Evolutionary conservation across 805 yeast genomes (phyloP), one percentile per base, ranked within the genome.

Genomic region (Zygosaccharomyces rouxii): DNA sequence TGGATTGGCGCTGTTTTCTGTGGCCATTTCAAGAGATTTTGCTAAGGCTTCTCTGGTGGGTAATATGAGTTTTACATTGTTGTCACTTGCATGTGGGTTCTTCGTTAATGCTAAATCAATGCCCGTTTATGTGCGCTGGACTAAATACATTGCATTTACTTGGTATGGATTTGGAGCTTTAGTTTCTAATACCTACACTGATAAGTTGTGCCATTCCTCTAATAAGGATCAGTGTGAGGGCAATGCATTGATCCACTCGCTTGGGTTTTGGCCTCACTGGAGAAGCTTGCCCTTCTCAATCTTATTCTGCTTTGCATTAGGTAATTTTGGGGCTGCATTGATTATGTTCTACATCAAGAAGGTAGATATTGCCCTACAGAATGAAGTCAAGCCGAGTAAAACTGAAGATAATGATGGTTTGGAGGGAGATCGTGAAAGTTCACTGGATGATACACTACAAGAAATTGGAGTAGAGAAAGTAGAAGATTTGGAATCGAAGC

Each of bases 51-150:
- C 85, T 0, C 67, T 84, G 48, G 65, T 80, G n/a, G 74, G 80
- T 28, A 86, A 85, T 57, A 61, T 81, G 46, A 75, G 80, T 51
- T 84, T 80, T 60, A 86, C 89, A 26, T 68, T 85, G 23, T 88
- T 86, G 58, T 79, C 86, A 45, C 78, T 85, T 74, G 87, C 88
- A 0, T 83, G 88, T 63, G 96, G 96, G 0, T 86, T 79, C 66
- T 87, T 84, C 59, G 85, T 83, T 19, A 86, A 87, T 63, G 79
- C 89, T 0, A 71, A 73, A 6, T 74, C 79, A 1, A 75, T 87
- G 81, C 95, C 95, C 0, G 95, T 86, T 1, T 89, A 89, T 58
- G 95, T 88, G 7, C 73, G 88, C 30, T 88, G 96, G 96, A 76
- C 83, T 4, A 86, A 84, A 60, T 88, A 85, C 64, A 70, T 83